These are phyloP conservation scores for Cenchrus fungigraminus DNA, from an alignment of 176 grass and related monocot species.

Conservation along the genomic window DNA sequence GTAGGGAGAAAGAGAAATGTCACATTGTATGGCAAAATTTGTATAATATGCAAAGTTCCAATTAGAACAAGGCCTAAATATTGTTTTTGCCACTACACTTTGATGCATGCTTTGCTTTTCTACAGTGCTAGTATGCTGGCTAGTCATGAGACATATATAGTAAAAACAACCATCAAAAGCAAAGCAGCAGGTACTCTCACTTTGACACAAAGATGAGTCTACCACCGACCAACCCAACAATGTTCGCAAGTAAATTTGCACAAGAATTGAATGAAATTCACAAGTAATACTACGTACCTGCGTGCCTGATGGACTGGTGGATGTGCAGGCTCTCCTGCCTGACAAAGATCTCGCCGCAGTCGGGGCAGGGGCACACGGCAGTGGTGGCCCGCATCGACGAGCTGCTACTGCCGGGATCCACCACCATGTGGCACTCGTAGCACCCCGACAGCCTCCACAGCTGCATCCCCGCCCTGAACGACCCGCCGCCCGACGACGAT, in stretches of 20 bases:
- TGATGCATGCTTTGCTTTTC: background rate
- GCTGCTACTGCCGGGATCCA: conserved; percentile 61
- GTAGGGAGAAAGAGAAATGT: background rate
- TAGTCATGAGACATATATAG: no score
- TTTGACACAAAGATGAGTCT: no score
- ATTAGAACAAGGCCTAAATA: no score
- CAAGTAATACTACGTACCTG: conserved; percentile 37
- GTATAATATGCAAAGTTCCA: background rate
- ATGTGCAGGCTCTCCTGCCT: conserved; percentile 69
- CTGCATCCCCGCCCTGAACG: conserved; percentile 68
- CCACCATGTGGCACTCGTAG: conserved; percentile 94
- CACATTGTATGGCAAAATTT: background rate
- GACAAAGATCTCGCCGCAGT: conserved; percentile 91
- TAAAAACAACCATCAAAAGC: conserved; percentile 39
- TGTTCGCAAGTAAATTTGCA: no score
- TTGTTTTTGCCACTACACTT: background rate
- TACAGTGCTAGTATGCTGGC: background rate
- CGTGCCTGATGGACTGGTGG: conserved; percentile 76
- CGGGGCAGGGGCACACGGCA: conserved; percentile 49
- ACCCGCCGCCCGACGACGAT: background rate
- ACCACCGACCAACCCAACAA: no score
- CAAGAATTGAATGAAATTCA: background rate
- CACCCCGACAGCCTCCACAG: conserved; percentile 80
- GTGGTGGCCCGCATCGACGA: conserved; percentile 43
- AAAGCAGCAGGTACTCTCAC: background rate